phyloP scores from a whole-genome alignment of 768 basidiomycete species.

The Pleurotus citrinopileatus region DNA sequence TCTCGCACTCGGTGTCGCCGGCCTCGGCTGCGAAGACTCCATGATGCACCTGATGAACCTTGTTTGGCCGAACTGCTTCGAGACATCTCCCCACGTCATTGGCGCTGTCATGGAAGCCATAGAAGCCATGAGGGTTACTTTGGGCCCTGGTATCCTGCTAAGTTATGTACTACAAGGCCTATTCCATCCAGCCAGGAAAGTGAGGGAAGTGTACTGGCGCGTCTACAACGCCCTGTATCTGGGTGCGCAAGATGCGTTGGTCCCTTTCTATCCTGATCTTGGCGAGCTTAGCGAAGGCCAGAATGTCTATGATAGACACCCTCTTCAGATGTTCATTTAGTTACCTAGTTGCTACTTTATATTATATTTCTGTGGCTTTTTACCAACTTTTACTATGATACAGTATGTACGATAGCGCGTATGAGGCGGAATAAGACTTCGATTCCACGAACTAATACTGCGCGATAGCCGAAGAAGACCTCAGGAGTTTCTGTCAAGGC shows the following conservation, averaged over 20 bases:
- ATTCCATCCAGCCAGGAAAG: constrained; percentile 96
- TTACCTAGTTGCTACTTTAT: not conserved
- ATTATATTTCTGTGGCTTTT: not conserved
- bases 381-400: constrained; percentile 10
- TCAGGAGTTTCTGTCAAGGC: no score
- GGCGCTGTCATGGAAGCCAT: constrained; percentile 98
- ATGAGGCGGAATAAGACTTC: no score
- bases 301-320: constrained; percentile 84
- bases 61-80: constrained; percentile 99
- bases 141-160: constrained; percentile 90
- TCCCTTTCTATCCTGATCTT: constrained; percentile 93
- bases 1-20: constrained; percentile 93
- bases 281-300: constrained; percentile 88
- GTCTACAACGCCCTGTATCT: constrained; percentile 94
- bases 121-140: constrained; percentile 94
- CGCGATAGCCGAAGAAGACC: no score
- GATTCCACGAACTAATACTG: no score
- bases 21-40: constrained; percentile 96
- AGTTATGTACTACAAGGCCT: constrained; percentile 93
- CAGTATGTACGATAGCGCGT: not conserved
- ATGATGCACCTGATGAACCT: constrained; percentile 98
- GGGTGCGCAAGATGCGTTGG: constrained; percentile 86
- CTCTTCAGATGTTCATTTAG: constrained; percentile 81
- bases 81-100: constrained; percentile 97
- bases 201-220: constrained; percentile 97